A percentile compares a stretch with the other conserved stretches of the same genome.
These are phyloP conservation scores for Eucalyptus curtisii DNA, from an alignment of 345 rosid species.

Conservation along the genomic window DNA sequence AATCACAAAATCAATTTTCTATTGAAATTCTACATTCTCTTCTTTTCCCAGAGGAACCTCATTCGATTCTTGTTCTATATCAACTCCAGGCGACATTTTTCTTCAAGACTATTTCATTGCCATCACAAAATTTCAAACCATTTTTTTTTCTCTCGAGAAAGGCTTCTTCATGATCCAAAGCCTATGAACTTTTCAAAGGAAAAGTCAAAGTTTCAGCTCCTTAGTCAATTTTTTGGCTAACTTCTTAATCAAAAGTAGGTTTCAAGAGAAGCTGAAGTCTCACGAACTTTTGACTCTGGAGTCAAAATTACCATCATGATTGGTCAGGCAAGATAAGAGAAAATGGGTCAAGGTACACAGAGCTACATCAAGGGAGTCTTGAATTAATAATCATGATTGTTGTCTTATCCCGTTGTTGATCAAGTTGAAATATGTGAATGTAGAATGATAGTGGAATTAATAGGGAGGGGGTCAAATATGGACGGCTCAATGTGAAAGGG, in stretches of 20 bases:
- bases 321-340: background rate
- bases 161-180: background rate
- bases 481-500: background rate
- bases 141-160: background rate
- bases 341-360: background rate
- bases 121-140: background rate
- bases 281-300: background rate
- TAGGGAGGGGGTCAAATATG: background rate
- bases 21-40: background rate
- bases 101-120: background rate
- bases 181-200: background rate
- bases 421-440: background rate
- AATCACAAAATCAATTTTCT: background rate
- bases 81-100: background rate
- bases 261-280: background rate
- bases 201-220: background rate
- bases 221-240: background rate
- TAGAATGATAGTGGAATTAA: background rate
- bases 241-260: background rate
- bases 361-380: background rate
- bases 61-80: background rate
- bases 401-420: background rate
- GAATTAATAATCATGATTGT: background rate
- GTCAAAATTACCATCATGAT: background rate
- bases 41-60: background rate